A percentile compares a stretch with the other conserved stretches of the same genome.
phyloP scores from a whole-genome alignment of 257 asterid genomes.

The Catharanthus roseus region DNA sequence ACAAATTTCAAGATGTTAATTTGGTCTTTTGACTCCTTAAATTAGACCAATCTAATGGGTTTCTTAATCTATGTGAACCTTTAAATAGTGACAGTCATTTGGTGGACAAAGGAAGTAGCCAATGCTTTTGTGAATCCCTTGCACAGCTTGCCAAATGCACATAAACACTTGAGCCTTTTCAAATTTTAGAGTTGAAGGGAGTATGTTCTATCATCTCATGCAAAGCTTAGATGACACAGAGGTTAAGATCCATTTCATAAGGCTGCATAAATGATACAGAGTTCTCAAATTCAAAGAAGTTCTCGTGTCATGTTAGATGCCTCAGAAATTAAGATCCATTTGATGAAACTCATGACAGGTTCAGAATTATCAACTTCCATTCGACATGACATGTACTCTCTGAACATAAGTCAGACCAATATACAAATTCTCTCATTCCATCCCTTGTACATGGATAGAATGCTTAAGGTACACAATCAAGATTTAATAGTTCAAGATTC shows the following conservation, averaged over 20 bases:
- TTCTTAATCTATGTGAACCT: no score
- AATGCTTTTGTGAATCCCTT: not conserved
- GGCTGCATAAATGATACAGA: not conserved
- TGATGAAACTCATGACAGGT: not conserved
- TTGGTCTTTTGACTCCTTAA: no score
- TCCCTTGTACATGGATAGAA: not conserved
- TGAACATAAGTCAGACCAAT: not conserved
- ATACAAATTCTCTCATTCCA: not conserved
- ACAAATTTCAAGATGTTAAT: no score
- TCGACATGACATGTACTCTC: not conserved
- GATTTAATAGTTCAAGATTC: not conserved
- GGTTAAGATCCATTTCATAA: not conserved
- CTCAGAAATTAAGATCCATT: not conserved
- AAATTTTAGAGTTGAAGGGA: not conserved
- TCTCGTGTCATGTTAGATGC: not conserved
- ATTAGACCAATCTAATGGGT: no score
- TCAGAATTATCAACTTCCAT: not conserved
- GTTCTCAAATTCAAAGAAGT: not conserved
- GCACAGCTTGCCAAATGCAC: not conserved
- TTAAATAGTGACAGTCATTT: no score
- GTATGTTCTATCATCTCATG: not conserved
- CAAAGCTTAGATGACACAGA: not conserved
- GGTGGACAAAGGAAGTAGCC: no score
- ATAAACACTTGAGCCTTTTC: not conserved
- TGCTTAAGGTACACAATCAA: not conserved